Conservation (phyloP, 2,329 filamentous ascomycete species). For the Exophiala mesophila region DNA sequence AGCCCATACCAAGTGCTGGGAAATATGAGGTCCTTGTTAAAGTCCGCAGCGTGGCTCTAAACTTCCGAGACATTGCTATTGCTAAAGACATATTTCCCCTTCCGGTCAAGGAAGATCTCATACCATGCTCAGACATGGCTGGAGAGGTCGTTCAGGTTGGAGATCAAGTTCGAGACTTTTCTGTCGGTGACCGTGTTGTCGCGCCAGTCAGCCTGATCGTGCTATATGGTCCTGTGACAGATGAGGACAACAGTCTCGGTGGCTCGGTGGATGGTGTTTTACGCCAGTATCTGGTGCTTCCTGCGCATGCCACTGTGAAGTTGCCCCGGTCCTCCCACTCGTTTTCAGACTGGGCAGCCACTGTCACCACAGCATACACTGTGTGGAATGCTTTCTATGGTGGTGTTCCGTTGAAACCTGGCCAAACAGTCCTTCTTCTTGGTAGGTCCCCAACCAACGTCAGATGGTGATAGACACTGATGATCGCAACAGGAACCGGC, state of each 20-base stretch:
- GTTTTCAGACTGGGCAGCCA: constrained; percentile 35
- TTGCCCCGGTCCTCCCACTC: constrained; percentile 35
- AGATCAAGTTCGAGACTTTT: constrained; percentile 31
- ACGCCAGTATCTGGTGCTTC: constrained; percentile 40
- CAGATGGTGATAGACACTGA: not conserved
- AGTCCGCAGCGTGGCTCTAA: constrained; percentile 45
- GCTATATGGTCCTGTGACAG: constrained; percentile 34
- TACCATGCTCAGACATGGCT: constrained; percentile 39
- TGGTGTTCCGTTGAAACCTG: constrained; percentile 37
- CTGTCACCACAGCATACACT: constrained; percentile 43
- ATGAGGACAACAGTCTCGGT: constrained; percentile 25
- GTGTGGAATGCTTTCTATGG: constrained; percentile 48
- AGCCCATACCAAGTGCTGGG: constrained; percentile 44
- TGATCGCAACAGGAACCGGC: constrained; percentile 38
- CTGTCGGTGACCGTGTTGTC: constrained; percentile 35
- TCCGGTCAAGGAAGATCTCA: constrained; percentile 30
- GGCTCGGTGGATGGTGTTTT: constrained; percentile 38
- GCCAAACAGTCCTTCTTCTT: constrained; percentile 37
- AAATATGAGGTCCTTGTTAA: constrained; percentile 60
- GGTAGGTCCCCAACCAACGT: constrained; percentile 12
- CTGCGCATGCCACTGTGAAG: constrained; percentile 37
- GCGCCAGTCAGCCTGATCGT: constrained; percentile 37
- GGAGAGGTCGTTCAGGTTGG: constrained; percentile 36
- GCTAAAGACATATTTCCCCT: constrained; percentile 41
- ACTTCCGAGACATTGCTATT: constrained; percentile 48